Percentiles rank a stretch among this genome's conserved stretches.
Conservation (phyloP, 441 rosid species). For the Arabidopsis hybrid region DNA sequence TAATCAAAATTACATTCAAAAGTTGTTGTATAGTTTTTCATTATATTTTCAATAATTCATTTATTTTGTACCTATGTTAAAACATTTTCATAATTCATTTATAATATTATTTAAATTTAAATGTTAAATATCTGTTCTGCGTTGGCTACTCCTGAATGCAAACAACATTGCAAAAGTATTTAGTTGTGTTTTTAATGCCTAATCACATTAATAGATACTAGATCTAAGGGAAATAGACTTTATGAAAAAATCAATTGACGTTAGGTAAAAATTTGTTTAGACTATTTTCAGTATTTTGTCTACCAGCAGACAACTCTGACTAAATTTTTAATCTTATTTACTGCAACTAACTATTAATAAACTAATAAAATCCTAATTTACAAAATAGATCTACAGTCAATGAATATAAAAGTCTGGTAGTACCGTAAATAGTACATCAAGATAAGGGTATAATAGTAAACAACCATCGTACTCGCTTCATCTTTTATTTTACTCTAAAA, state of each 20-base stretch:
- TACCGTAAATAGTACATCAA: neutral
- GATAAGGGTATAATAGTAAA: slow-evolving; percentile 23
- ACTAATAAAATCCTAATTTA: neutral
- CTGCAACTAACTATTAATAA: neutral
- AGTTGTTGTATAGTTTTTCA: neutral
- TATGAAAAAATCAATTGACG: neutral
- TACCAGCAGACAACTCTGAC: slow-evolving; percentile 30
- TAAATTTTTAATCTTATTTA: neutral
- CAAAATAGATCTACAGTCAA: neutral
- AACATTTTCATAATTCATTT: neutral
- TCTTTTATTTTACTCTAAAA: neutral
- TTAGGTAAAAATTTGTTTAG: slow-evolving; percentile 15
- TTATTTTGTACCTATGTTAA: neutral
- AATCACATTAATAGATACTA: too few species aligned
- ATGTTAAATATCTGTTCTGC: too few species aligned
- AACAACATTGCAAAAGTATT: too few species aligned
- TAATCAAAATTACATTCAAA: neutral
- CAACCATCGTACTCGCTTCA: neutral
- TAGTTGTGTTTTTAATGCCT: too few species aligned
- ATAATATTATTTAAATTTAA: neutral
- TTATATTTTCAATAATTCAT: neutral
- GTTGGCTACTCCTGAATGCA: too few species aligned
- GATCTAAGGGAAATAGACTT: neutral
- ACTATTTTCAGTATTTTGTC: neutral
- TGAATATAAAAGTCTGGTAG: neutral